These are phyloP conservation scores for Fusarium dlaminii DNA, from an alignment of 2,329 filamentous ascomycete species.

Conservation along the genomic window DNA sequence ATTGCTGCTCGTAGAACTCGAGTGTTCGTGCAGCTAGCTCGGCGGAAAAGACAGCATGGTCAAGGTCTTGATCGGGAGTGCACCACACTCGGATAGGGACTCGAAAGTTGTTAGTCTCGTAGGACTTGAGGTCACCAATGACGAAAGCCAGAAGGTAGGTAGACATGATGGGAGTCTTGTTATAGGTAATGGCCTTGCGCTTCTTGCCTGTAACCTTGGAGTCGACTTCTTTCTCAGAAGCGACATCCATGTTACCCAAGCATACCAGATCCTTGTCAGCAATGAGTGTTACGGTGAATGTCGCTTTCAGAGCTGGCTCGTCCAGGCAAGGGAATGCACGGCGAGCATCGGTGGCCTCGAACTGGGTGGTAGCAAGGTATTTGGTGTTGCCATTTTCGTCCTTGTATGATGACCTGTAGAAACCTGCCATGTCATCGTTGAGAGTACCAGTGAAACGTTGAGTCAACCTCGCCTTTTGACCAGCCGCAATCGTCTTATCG, in stretches of 20 bases:
- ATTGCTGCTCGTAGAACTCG: constrained; percentile 94
- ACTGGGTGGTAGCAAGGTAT: constrained; percentile 90
- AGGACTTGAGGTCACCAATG: constrained; percentile 91
- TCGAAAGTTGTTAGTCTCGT: constrained; percentile 91
- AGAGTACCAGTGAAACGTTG: constrained; percentile 76
- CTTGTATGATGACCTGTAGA: constrained; percentile 96
- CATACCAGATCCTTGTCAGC: constrained; percentile 92
- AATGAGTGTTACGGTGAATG: constrained; percentile 89
- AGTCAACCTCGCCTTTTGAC: constrained; percentile 74
- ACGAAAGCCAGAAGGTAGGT: constrained; percentile 96
- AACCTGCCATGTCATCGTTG: constrained; percentile 97
- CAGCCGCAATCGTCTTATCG: constrained; percentile 75
- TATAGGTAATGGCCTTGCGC: constrained; percentile 91
- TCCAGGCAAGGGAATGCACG: constrained; percentile 97
- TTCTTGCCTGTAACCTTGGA: constrained; percentile 66
- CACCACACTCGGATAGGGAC: constrained; percentile 95
- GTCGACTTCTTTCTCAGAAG: constrained; percentile 76
- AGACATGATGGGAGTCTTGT: constrained; percentile 92
- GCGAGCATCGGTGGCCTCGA: constrained; percentile 95
- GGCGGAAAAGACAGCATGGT: constrained; percentile 90
- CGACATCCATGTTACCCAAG: constrained; percentile 96
- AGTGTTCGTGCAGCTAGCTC: constrained; percentile 90
- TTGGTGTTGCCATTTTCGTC: constrained; percentile 79
- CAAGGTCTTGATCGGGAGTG: constrained; percentile 87
- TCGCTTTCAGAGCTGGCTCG: constrained; percentile 91